Evolutionary conservation across 495 filamentous ascomycete species (phyloP), one percentile per base, ranked within the genome.

Genomic region (Lasiosphaeriaceae sp.): DNA sequence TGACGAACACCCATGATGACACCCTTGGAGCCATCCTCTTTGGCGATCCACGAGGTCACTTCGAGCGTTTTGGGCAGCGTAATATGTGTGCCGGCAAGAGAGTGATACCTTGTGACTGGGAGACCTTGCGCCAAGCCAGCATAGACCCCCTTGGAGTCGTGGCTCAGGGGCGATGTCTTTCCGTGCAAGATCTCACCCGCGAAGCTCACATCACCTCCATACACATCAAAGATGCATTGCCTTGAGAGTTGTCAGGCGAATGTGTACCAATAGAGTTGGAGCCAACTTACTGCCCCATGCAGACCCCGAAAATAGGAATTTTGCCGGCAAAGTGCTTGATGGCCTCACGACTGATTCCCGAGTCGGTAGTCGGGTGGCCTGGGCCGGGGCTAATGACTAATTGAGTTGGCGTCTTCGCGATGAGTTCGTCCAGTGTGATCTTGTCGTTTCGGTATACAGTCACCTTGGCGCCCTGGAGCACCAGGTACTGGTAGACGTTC

Each of bases 401-500:
- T 68, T 99, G 94, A 5, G 93, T 97, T 3, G 94, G 94, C 16
- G 88, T 85, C 68, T 87, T 82, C 9, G 81, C 80, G 52, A 93
- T 85, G 56, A 99, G 77, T 55, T 96, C 87, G 22, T 93, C 83
- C 11, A 99, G 71, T 3, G 85, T 84, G 68, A 97, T 85, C 69
- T 96, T 83, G 74, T 97, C 92, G 66, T 99, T 99, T 55, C 94
- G 83, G 75, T 83, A 87, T 23, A 97, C 94, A 11, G 85, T 88
- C 41, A 97, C 92, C 0, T 74, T 86, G 23, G 94, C 94, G 39
- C 94, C 94, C 73, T 97, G 94, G 7, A 97, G 85, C 0, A 92
- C 89, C 2, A 99, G 81, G 64, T 97, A 99, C 69, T 99, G 95
- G 71, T 96, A 97, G 56, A 99, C 90, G 68, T 97, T 98, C 89